phyloP scores from a whole-genome alignment of 345 rosid species.

The Psidium guajava region DNA sequence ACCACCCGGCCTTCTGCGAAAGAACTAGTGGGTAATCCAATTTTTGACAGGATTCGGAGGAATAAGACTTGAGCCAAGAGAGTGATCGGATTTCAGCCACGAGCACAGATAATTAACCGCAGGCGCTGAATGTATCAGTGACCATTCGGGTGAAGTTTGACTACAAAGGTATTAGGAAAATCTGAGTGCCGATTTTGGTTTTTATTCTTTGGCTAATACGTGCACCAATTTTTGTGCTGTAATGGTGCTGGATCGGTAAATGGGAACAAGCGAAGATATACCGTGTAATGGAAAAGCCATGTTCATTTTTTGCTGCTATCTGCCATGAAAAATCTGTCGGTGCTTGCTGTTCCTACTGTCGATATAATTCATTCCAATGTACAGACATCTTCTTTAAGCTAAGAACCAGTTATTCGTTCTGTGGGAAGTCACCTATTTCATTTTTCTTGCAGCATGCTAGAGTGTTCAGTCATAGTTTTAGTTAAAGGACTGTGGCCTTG shows the following conservation, averaged over 20 bases:
- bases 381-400: neutral
- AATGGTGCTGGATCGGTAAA: neutral
- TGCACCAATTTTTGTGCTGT: conserved; percentile 3
- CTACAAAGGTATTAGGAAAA: neutral
- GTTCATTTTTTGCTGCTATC: neutral
- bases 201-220: neutral
- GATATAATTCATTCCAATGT: neutral
- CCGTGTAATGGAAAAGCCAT: neutral
- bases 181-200: neutral
- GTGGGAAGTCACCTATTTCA: neutral
- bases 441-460: neutral
- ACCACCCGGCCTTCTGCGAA: conserved; percentile 56
- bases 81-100: neutral
- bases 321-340: neutral
- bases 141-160: neutral
- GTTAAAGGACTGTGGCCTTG: neutral
- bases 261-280: neutral
- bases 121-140: neutral
- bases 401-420: neutral
- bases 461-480: neutral
- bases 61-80: conserved; percentile 1
- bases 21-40: conserved; percentile 53
- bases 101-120: neutral
- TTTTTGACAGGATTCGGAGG: conserved; percentile 37
- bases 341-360: neutral